A percentile compares a stretch with the other conserved stretches of the same genome.
These are phyloP conservation scores for Xerocomellus intermedius DNA, from an alignment of 768 basidiomycete genomes.

Conservation along the genomic window DNA sequence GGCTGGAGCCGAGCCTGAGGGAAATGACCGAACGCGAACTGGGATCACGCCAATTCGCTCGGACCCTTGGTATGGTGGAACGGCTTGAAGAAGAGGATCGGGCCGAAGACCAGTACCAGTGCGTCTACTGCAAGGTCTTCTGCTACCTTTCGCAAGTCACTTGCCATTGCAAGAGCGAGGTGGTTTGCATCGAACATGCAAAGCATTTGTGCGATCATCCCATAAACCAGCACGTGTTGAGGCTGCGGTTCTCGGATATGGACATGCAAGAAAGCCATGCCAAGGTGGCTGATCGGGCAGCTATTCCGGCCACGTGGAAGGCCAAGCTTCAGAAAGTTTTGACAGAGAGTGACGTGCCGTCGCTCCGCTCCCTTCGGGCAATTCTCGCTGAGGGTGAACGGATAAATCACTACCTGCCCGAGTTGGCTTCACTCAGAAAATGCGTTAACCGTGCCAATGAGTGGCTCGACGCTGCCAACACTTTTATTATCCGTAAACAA, in stretches of 20 bases:
- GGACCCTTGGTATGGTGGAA: conserved; percentile 61
- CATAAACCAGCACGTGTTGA: conserved; percentile 57
- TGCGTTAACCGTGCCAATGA: conserved; percentile 80
- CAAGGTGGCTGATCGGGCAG: conserved; percentile 69
- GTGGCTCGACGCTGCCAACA: conserved; percentile 85
- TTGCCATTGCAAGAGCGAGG: conserved; percentile 72
- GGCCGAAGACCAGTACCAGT: conserved; percentile 94
- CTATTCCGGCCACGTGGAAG: conserved; percentile 74
- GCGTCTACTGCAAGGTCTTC: conserved; percentile 87
- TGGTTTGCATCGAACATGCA: conserved; percentile 85
- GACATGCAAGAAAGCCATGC: conserved; percentile 66
- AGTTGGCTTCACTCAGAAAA: conserved; percentile 68
- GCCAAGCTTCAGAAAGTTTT: conserved; percentile 65
- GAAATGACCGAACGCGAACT: conserved; percentile 91
- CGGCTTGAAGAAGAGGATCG: conserved; percentile 75
- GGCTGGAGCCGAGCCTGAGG: conserved; percentile 79
- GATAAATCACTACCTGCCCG: conserved; percentile 71
- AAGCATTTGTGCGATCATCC: conserved; percentile 70
- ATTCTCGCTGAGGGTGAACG: conserved; percentile 89
- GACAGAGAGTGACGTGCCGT: conserved; percentile 65
- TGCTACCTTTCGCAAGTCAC: conserved; percentile 93
- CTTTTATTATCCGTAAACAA: conserved; percentile 76
- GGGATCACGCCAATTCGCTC: conserved; percentile 59
- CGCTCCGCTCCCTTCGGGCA: conserved; percentile 74
- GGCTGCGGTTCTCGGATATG: conserved; percentile 79